These are phyloP conservation scores for Pleomassaria siparia DNA, from an alignment of 2,329 filamentous ascomycete species.

Conservation along the genomic window DNA sequence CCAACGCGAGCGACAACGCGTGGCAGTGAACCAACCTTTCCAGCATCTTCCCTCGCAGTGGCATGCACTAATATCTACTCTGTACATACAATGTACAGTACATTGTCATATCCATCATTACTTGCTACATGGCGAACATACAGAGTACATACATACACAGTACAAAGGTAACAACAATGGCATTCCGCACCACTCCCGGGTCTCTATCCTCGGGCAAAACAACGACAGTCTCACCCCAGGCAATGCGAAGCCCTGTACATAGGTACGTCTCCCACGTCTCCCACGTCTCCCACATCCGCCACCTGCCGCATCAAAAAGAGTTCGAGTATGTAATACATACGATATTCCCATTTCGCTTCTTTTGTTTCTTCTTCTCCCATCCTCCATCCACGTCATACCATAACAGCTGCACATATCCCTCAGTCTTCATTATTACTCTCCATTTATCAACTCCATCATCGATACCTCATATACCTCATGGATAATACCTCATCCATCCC, in stretches of 20 bases:
- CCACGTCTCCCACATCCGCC: neutral
- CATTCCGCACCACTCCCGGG: constrained; percentile 1
- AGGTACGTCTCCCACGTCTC: neutral
- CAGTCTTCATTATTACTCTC: neutral
- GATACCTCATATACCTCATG: neutral
- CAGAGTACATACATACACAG: too few relatives aligned
- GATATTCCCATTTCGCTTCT: neutral
- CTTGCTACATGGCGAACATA: too few relatives aligned
- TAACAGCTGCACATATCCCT: neutral
- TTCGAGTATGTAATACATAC: neutral
- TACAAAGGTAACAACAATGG: neutral
- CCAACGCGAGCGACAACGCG: too few relatives aligned
- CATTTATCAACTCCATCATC: neutral
- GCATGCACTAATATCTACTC: too few relatives aligned
- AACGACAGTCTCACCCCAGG: too few relatives aligned
- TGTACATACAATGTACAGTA: too few relatives aligned
- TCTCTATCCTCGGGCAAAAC: constrained; percentile 13
- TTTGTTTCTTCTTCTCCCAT: neutral
- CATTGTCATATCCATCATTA: too few relatives aligned
- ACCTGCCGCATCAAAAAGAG: neutral
- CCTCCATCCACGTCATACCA: neutral
- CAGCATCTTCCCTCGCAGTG: constrained; percentile 1
- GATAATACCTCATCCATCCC: too few relatives aligned
- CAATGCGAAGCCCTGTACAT: constrained; percentile 2
- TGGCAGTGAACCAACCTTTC: too few relatives aligned